Conservation (phyloP, 2,329 filamentous ascomycete species). For the Macrophomina tecta region DNA sequence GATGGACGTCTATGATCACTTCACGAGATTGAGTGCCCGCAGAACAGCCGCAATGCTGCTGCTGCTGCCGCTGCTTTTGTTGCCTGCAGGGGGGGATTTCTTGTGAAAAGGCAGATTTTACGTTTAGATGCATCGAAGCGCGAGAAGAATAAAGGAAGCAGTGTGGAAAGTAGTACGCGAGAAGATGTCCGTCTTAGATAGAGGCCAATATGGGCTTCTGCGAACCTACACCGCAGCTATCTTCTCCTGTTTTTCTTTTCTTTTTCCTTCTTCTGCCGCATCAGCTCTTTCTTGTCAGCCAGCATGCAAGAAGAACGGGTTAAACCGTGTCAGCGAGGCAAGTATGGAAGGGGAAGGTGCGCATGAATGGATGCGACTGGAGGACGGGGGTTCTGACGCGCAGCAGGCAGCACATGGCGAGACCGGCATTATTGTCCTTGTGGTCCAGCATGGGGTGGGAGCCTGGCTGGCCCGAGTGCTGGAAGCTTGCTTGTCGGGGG, state of each 20-base stretch:
- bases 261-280: too few species aligned
- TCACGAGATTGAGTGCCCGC: too few species aligned
- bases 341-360: neutral
- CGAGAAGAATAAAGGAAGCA: neutral
- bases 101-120: neutral
- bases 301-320: too few species aligned
- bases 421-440: neutral
- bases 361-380: too few species aligned
- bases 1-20: too few species aligned
- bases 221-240: neutral
- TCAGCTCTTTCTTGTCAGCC: too few species aligned
- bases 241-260: too few species aligned
- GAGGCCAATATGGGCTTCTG: neutral
- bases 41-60: too few species aligned
- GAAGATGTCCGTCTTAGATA: neutral
- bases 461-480: too few species aligned
- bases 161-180: neutral
- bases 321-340: too few species aligned
- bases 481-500: neutral
- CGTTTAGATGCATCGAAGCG: neutral
- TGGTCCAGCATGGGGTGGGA: neutral
- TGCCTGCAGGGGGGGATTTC: too few species aligned
- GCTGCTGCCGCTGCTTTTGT: too few species aligned
- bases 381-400: slow-evolving; percentile 6
- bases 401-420: slow-evolving; percentile 9